These are phyloP conservation scores for Poa pratensis DNA, from an alignment of 176 grass and related monocot genomes.

Conservation along the genomic window DNA sequence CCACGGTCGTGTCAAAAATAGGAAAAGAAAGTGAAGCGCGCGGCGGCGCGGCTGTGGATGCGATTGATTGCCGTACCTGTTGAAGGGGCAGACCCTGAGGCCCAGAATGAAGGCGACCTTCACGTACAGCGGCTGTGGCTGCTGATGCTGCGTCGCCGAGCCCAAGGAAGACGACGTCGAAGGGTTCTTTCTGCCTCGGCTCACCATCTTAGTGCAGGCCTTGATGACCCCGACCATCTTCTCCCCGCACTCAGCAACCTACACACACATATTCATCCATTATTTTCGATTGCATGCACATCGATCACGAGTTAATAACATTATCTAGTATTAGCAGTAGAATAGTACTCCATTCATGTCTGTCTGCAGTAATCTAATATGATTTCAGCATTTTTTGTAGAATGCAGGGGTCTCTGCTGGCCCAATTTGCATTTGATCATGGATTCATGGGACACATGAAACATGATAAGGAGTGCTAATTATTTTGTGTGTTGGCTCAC, in stretches of 20 bases:
- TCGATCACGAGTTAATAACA: neutral
- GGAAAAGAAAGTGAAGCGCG: neutral
- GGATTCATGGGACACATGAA: neutral
- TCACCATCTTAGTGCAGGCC: slow-evolving; percentile 60
- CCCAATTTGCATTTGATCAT: neutral
- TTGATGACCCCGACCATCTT: slow-evolving; percentile 64
- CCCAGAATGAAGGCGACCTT: slow-evolving; percentile 69
- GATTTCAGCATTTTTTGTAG: neutral
- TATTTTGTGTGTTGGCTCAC: neutral
- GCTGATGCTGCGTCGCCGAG: neutral
- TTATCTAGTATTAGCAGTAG: neutral
- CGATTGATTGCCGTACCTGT: slow-evolving; percentile 41
- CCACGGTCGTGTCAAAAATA: neutral
- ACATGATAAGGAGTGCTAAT: neutral
- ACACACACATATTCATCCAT: neutral
- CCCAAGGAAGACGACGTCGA: neutral
- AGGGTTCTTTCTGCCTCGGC: slow-evolving; percentile 24
- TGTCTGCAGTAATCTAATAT: too few species aligned
- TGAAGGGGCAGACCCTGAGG: slow-evolving; percentile 63
- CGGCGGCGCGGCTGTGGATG: neutral
- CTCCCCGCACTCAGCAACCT: slow-evolving; percentile 72
- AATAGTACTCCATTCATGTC: neutral
- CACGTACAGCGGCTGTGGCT: slow-evolving; percentile 36
- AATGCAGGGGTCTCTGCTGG: too few species aligned
- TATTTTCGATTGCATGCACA: neutral